Evolutionary conservation across 1,139 yeast genomes (phyloP).

Genomic region (Kluyveromyces sp.): DNA sequence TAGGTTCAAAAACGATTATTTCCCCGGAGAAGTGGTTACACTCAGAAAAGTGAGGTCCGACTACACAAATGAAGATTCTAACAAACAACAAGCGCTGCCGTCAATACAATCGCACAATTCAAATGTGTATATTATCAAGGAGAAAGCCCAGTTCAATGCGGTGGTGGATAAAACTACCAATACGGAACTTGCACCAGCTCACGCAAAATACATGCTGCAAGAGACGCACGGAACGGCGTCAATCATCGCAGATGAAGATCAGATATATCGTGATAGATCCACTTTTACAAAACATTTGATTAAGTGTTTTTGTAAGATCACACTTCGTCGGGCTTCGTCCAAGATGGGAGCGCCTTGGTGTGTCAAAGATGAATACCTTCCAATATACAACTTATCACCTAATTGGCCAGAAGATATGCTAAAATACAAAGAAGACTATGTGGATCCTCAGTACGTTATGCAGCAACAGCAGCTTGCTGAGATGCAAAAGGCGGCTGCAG

Average conservation of each 20-base stretch:
- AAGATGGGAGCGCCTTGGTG: conserved; percentile 97
- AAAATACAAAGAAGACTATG: conserved; percentile 26
- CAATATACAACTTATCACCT: conserved; percentile 34
- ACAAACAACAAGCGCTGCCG: conserved; percentile 8
- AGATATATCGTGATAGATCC: conserved; percentile 75
- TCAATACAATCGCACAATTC: conserved; percentile 21
- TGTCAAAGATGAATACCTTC: conserved; percentile 62
- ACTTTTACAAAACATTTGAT: conserved; percentile 85
- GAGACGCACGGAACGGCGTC: conserved; percentile 44
- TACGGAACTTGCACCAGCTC: conserved; percentile 51
- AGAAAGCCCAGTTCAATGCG: conserved; percentile 49
- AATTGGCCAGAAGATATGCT: conserved; percentile 31
- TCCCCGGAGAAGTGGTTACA: conserved; percentile 82
- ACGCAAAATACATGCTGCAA: conserved; percentile 60
- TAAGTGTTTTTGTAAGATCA: conserved; percentile 79
- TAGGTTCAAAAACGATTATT: conserved; percentile 73
- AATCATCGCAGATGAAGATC: conserved; percentile 63
- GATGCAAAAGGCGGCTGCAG: conserved; percentile 6
- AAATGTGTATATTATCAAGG: conserved; percentile 50
- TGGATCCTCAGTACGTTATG: conserved; percentile 5
- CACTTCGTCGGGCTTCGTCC: conserved; percentile 66
- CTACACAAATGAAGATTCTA: conserved; percentile 3
- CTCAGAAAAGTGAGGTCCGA: conserved; percentile 40
- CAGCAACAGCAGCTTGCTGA: conserved; percentile 1
- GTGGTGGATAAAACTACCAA: conserved; percentile 31